Evolutionary conservation across 345 rosid species (phyloP).

Genomic region (Sisymbrium altissimum): DNA sequence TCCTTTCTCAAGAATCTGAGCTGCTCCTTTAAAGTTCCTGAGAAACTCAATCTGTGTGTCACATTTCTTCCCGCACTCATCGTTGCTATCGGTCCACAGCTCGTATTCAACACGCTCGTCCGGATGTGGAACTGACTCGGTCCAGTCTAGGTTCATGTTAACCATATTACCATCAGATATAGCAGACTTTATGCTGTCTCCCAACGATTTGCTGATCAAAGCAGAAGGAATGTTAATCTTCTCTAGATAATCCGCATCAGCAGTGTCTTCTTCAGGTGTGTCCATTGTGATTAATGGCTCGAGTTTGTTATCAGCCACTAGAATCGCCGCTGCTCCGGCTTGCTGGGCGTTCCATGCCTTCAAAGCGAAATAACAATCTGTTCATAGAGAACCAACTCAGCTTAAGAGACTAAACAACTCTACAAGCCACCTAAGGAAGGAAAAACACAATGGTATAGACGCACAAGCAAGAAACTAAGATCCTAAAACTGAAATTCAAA

Average conservation of each 20-base stretch:
- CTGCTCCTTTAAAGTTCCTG: not conserved
- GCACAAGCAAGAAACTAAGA: not conserved
- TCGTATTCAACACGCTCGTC: slow-evolving; percentile 12
- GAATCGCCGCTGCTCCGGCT: slow-evolving; percentile 10
- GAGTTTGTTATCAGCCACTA: not conserved
- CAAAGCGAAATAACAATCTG: slow-evolving; percentile 4
- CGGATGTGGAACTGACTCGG: slow-evolving; percentile 5
- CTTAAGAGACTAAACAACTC: not conserved
- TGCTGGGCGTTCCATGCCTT: slow-evolving; percentile 9
- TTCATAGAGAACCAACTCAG: not conserved
- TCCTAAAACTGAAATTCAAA: not conserved
- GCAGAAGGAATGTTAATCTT: slow-evolving; percentile 8
- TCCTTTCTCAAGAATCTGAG: slow-evolving; percentile 10
- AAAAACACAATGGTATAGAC: not conserved
- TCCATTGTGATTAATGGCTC: slow-evolving; percentile 10
- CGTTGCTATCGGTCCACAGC: slow-evolving; percentile 1
- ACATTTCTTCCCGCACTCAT: not conserved
- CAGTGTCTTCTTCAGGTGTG: slow-evolving; percentile 9
- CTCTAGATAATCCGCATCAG: not conserved
- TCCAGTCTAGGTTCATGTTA: slow-evolving; percentile 11
- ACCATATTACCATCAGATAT: not conserved
- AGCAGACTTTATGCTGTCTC: slow-evolving; percentile 5
- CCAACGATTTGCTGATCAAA: not conserved
- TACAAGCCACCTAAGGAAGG: not conserved
- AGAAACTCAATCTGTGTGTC: slow-evolving; percentile 11